A percentile compares a stretch with the other conserved stretches of the same genome.
phyloP scores from a whole-genome alignment of 1,284 basidiomycete genomes.

The Mycena sp. region DNA sequence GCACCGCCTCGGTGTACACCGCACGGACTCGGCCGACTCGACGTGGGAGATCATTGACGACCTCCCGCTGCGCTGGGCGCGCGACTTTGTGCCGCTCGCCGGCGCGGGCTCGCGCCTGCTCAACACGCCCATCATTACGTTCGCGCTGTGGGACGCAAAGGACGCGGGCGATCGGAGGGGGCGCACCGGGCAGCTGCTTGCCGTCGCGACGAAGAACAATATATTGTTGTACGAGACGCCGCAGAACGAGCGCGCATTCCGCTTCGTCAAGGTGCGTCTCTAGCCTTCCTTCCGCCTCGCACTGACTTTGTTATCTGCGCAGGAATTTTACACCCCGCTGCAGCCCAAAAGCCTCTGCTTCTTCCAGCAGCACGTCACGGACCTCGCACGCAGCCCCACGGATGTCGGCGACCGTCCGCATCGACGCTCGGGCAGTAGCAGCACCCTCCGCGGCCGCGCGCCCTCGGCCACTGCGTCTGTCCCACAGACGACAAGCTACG shows the following conservation, averaged over 20 bases:
- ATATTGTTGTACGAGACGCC: slow-evolving; percentile 83
- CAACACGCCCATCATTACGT: slow-evolving; percentile 66
- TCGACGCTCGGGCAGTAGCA: slow-evolving; percentile 45
- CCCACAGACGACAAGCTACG: slow-evolving; percentile 54
- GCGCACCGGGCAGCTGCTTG: slow-evolving; percentile 64
- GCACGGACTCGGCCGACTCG: slow-evolving; percentile 22
- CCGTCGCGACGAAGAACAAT: slow-evolving; percentile 76
- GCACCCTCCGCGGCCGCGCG: slow-evolving; percentile 32
- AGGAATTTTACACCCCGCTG: slow-evolving; percentile 85
- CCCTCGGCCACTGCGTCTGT: slow-evolving; percentile 31
- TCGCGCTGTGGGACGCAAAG: slow-evolving; percentile 68
- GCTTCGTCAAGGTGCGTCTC: slow-evolving; percentile 72
- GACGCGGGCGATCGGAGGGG: slow-evolving; percentile 58
- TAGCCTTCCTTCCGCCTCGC: slow-evolving; percentile 7
- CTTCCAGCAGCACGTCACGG: slow-evolving; percentile 72
- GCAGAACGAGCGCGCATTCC: slow-evolving; percentile 82
- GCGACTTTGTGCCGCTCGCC: slow-evolving; percentile 81
- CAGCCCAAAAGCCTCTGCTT: slow-evolving; percentile 71
- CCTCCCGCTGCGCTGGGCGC: slow-evolving; percentile 80
- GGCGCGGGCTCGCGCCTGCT: slow-evolving; percentile 69
- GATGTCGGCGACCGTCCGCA: slow-evolving; percentile 49
- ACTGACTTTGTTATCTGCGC: slow-evolving; percentile 9
- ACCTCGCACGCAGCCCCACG: slow-evolving; percentile 56
- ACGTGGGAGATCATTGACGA: slow-evolving; percentile 82
- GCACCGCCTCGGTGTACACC: slow-evolving; percentile 5